These are phyloP conservation scores for Proliferodiscus dingleyae DNA, from an alignment of 2,329 filamentous ascomycete species.

Conservation along the genomic window DNA sequence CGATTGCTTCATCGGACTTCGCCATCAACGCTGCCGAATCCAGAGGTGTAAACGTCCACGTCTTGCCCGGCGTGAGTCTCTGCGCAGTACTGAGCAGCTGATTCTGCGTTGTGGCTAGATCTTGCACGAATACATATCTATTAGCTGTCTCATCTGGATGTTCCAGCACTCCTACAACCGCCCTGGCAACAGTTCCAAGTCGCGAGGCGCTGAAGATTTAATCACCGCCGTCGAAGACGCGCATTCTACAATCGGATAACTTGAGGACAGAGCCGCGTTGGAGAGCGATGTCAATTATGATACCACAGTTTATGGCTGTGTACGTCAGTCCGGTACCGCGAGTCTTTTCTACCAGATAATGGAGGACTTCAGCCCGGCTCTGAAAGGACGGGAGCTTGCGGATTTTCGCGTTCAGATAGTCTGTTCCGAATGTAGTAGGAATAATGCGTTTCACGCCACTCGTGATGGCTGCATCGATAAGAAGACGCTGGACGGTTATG, in stretches of 20 bases:
- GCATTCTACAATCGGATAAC: not conserved
- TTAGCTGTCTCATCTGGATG: conserved; percentile 23
- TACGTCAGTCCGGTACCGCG: too few relatives aligned
- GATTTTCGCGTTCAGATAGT: too few relatives aligned
- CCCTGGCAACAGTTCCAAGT: conserved; percentile 28
- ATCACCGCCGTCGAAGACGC: conserved; percentile 39
- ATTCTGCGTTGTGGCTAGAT: not conserved
- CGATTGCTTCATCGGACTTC: not conserved
- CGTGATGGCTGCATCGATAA: too few relatives aligned
- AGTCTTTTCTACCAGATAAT: too few relatives aligned
- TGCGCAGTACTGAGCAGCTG: not conserved
- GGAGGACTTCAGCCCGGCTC: too few relatives aligned
- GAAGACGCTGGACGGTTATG: too few relatives aligned
- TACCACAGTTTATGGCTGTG: too few relatives aligned
- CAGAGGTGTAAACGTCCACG: not conserved
- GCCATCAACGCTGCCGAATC: not conserved
- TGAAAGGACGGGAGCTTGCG: too few relatives aligned
- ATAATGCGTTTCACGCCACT: too few relatives aligned
- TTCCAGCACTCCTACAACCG: conserved; percentile 30
- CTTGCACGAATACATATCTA: not conserved
- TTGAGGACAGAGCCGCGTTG: not conserved
- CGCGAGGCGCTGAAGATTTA: conserved; percentile 12
- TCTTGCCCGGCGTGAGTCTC: conserved; percentile 3
- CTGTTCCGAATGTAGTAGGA: too few relatives aligned
- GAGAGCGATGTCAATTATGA: not conserved